Base-by-base conservation (phyloP, 768 basidiomycete species). In the Mycena metata region DNA sequence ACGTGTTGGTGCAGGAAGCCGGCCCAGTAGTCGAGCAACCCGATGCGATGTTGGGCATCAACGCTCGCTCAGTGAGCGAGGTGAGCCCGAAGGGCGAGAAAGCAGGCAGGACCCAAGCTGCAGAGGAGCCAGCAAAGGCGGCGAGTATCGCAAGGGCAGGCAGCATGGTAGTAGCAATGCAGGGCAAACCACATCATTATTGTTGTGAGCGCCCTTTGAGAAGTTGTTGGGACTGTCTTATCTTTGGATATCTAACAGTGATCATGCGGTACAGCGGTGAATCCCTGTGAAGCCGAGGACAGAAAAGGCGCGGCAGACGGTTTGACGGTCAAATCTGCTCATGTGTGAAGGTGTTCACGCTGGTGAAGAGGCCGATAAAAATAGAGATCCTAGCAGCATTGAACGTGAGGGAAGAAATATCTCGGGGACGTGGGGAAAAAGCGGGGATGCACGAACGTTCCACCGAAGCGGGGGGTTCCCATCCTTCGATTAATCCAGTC, bases 1-100 rank as follows among this genome's bases (percentile, higher is more conserved):
- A 51, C 8, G 60, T 67, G 45, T 56, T 64, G 17, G 45, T 50
- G 45, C 72, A 72, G 10, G 72, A 72, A 9, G 43, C 19, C 9
- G 62, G 24, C 15, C 69, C 61, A 8, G 54, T 60, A 21, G 69
- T 58, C n/a, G 65, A 30, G 43, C 72, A 72, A 4, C 72, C 69
- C 6, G 70, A 71, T 30, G 70, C 39, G 52, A 71, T 56, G 49
- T 43, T 19, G 2, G 70, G 24, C 43, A 39, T 56, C 5, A 70
- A 35, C 33, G 46, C 59, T 8, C 63, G 62, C 17, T 65, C 51
- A 49, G 30, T 35, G 52, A 65, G 59, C 30, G 54, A 58, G 2
- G 26, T 46, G 3, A 39, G 21, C 19, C 45, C 57, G 36, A 66
- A 57, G 21, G 30, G 30, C 30, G 30, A 30, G 30, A 30, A 30